Conservation (phyloP, 179 eudicot species). For the Nepenthes alata region DNA sequence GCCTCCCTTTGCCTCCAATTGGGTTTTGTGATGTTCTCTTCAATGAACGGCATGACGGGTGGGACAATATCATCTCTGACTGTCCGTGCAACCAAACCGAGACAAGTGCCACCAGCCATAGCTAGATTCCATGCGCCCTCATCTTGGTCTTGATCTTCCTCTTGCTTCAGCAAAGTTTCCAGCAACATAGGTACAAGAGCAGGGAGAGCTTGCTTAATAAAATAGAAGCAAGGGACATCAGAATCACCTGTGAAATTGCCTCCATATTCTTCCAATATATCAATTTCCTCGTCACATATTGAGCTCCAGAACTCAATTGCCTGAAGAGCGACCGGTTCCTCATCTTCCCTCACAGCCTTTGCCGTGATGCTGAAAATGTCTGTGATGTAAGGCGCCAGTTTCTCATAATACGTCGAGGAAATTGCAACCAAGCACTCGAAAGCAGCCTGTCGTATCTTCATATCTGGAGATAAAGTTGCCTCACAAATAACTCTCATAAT, state of each 20-base stretch:
- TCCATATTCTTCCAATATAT: conserved; percentile 49
- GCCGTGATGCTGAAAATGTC: conserved; percentile 51
- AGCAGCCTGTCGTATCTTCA: conserved; percentile 54
- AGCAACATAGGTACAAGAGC: conserved; percentile 54
- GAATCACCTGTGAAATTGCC: conserved; percentile 53
- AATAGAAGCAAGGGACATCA: conserved; percentile 48
- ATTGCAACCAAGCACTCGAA: conserved; percentile 56
- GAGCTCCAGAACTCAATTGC: conserved; percentile 19
- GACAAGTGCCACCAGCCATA: conserved; percentile 65
- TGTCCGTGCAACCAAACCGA: conserved; percentile 54
- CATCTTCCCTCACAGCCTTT: conserved; percentile 56
- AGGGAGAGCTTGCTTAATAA: conserved; percentile 53
- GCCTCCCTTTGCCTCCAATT: conserved; percentile 65
- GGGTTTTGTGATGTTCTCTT: conserved; percentile 37
- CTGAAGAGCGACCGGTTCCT: conserved; percentile 57
- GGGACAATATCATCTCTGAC: conserved; percentile 59
- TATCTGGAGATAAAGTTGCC: conserved; percentile 44
- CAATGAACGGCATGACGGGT: conserved; percentile 52
- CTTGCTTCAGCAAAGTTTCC: conserved; percentile 58
- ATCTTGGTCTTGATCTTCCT: conserved; percentile 60
- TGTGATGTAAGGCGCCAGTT: conserved; percentile 42
- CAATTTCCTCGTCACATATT: conserved; percentile 14
- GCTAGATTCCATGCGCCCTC: conserved; percentile 62
- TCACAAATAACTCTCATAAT: conserved; percentile 62
- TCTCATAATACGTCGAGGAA: conserved; percentile 46